phyloP scores from a whole-genome alignment of 2,329 filamentous ascomycete species.

The Rachicladosporium sp. region DNA sequence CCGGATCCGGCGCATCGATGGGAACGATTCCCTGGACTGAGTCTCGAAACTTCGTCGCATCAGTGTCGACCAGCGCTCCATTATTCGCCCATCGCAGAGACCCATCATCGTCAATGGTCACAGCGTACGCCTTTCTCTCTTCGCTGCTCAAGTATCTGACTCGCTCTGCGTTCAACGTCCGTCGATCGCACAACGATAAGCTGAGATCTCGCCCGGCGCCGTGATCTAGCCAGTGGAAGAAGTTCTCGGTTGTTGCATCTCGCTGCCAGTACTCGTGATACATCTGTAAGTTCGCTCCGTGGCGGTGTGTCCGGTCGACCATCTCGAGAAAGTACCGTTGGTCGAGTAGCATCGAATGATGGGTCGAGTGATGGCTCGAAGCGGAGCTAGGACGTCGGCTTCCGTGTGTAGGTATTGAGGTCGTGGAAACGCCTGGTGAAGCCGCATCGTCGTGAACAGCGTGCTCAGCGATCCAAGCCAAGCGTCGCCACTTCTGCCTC shows the following conservation, averaged over 20 bases:
- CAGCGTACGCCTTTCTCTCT: conserved; percentile 69
- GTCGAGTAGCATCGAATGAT: conserved; percentile 59
- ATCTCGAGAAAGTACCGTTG: conserved; percentile 76
- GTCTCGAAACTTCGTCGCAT: conserved; percentile 58
- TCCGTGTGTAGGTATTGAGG: conserved; percentile 21
- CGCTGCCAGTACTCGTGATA: conserved; percentile 79
- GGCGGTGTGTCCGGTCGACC: conserved; percentile 60
- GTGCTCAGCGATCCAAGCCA: conserved; percentile 54
- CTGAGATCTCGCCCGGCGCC: conserved; percentile 61
- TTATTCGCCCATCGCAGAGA: conserved; percentile 78
- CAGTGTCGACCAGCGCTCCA: conserved; percentile 62
- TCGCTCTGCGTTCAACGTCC: conserved; percentile 61
- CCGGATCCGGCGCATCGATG: conserved; percentile 26
- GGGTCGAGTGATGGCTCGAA: conserved; percentile 28
- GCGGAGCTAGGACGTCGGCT: conserved; percentile 13
- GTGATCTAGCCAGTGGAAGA: conserved; percentile 84
- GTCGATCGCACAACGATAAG: conserved; percentile 57
- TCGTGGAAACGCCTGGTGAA: conserved; percentile 22
- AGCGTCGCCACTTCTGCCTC: conserved; percentile 62
- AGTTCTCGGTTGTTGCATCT: conserved; percentile 64
- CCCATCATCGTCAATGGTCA: conserved; percentile 60
- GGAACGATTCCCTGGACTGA: conserved; percentile 51
- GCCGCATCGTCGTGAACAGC: conserved; percentile 54
- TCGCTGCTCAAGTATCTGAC: conserved; percentile 77
- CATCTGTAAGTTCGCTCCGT: conserved; percentile 65